Percentiles rank a stretch among this genome's conserved stretches.
These are phyloP conservation scores for Aethionema arabicum DNA, from an alignment of 345 rosid genomes.

Conservation along the genomic window DNA sequence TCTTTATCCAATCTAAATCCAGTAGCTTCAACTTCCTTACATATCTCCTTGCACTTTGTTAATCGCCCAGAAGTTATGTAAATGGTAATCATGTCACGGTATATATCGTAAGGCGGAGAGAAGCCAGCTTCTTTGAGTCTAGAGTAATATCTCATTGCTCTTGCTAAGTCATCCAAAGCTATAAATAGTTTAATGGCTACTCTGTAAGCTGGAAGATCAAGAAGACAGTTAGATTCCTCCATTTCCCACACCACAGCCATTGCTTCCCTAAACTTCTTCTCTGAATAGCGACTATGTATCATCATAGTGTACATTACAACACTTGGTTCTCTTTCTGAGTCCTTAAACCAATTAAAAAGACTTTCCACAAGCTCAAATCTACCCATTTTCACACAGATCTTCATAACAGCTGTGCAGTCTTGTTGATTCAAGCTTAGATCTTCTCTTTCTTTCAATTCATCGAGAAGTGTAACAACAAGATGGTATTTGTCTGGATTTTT, in stretches of 20 bases:
- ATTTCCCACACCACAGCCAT: constrained; percentile 82
- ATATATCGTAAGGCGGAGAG: constrained; percentile 69
- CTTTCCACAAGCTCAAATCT: constrained; percentile 63
- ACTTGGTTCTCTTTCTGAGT: constrained; percentile 53
- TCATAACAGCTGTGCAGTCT: constrained; percentile 85
- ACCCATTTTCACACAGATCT: constrained; percentile 58
- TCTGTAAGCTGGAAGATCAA: constrained; percentile 86
- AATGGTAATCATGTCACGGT: constrained; percentile 50
- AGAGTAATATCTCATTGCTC: constrained; percentile 73
- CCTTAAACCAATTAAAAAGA: constrained; percentile 63
- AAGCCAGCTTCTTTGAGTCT: constrained; percentile 87
- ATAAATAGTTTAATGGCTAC: constrained; percentile 72
- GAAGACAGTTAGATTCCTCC: constrained; percentile 68
- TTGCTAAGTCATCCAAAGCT: constrained; percentile 67
- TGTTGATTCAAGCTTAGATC: constrained; percentile 63
- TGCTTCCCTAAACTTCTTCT: constrained; percentile 70
- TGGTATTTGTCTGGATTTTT: constrained; percentile 68
- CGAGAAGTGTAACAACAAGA: constrained; percentile 50
- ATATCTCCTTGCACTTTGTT: constrained; percentile 63
- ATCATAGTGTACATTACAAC: constrained; percentile 84
- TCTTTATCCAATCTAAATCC: constrained; percentile 62
- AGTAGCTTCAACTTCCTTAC: constrained; percentile 72
- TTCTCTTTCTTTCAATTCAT: constrained; percentile 68
- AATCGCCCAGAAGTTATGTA: constrained; percentile 57
- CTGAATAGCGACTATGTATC: constrained; percentile 66